These are phyloP conservation scores for Ascochyta viciae-villosae DNA, from an alignment of 2,329 filamentous ascomycete genomes.

Conservation along the genomic window DNA sequence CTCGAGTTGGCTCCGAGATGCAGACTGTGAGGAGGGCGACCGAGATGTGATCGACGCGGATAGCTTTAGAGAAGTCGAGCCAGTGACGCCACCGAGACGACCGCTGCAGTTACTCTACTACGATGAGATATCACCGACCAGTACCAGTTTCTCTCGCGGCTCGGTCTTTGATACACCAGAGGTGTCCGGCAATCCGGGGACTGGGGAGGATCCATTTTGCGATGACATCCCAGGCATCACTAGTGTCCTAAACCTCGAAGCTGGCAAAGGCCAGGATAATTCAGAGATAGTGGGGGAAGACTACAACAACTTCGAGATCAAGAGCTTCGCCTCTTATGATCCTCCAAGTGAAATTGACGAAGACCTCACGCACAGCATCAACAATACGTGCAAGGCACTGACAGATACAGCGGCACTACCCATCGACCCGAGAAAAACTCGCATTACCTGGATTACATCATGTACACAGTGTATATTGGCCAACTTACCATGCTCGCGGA, in stretches of 20 bases:
- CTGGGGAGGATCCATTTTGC: constrained; percentile 1
- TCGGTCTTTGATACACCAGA: not conserved
- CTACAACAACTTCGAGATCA: too few species aligned
- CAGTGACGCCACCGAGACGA: not conserved
- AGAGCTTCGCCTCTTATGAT: too few species aligned
- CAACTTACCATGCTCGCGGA: constrained; percentile 39
- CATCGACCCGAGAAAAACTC: constrained; percentile 9
- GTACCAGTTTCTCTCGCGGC: not conserved
- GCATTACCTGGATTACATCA: constrained; percentile 34
- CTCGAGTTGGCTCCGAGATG: constrained; percentile 1
- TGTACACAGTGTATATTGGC: constrained; percentile 41
- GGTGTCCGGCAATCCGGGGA: not conserved
- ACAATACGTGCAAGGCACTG: not conserved
- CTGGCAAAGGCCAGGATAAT: too few species aligned
- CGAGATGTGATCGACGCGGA: not conserved
- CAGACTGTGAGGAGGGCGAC: not conserved
- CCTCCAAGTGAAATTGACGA: not conserved
- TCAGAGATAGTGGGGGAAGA: too few species aligned
- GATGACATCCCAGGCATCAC: constrained; percentile 3
- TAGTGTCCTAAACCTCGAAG: not conserved
- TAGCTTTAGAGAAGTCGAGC: not conserved
- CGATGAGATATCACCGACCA: constrained; percentile 3
- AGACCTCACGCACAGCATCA: not conserved
- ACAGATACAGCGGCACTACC: too few species aligned
- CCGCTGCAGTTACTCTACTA: not conserved